phyloP scores from a whole-genome alignment of 2,329 filamentous ascomycete species.

The Verticillium nubilum region DNA sequence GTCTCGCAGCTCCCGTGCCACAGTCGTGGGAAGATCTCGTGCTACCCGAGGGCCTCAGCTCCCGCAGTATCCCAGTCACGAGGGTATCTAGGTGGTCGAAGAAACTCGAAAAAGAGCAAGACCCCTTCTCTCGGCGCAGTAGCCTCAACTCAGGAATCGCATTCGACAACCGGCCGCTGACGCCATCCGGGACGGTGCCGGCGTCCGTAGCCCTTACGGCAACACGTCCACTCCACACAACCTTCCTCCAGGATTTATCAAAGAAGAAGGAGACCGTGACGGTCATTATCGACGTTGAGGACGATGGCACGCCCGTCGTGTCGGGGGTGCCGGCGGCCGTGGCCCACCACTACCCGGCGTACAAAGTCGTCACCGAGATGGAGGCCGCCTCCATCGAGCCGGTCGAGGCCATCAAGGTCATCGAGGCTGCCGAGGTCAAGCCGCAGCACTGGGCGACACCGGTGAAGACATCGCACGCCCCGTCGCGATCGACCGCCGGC shows the following conservation, averaged over 20 bases:
- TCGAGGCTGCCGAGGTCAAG: not conserved
- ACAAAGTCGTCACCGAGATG: not conserved
- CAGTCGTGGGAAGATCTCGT: conserved; percentile 6
- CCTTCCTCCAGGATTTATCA: conserved; percentile 8
- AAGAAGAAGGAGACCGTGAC: conserved; percentile 1
- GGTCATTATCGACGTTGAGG: conserved; percentile 9
- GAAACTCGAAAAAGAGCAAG: not conserved
- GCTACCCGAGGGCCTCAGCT: not conserved
- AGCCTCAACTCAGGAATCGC: conserved; percentile 1
- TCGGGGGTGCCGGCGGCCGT: not conserved
- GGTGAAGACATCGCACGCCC: not conserved
- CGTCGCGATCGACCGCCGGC: not conserved
- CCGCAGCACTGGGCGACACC: not conserved
- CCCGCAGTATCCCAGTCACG: not conserved
- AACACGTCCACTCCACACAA: conserved; percentile 7
- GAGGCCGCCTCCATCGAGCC: conserved; percentile 5
- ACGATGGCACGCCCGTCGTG: conserved; percentile 5
- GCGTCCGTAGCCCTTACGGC: conserved; percentile 9
- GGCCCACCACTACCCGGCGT: not conserved
- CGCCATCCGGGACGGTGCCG: conserved; percentile 3
- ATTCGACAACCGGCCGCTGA: conserved; percentile 9
- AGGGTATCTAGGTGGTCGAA: conserved; percentile 1
- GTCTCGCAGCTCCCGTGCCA: conserved; percentile 7
- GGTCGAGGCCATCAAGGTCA: not conserved
- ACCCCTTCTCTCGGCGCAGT: not conserved